Percentiles rank a stretch among this genome's conserved stretches.
These are phyloP conservation scores for Russula griseocarnosa DNA, from an alignment of 768 basidiomycete genomes.

Conservation along the genomic window DNA sequence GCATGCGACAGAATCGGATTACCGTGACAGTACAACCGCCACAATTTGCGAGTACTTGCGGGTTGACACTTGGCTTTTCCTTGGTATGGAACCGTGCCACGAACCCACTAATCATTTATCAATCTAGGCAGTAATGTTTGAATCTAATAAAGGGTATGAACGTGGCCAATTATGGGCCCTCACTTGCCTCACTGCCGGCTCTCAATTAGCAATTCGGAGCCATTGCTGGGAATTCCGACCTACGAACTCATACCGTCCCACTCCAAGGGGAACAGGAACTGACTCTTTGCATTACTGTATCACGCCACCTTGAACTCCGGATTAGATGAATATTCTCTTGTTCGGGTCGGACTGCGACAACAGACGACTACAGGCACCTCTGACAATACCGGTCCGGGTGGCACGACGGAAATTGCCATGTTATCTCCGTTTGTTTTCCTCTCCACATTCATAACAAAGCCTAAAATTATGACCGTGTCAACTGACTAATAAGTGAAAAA, in stretches of 20 bases:
- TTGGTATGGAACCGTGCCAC: conserved; percentile 6
- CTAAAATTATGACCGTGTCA: conserved; percentile 3
- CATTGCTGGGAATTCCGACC: not conserved
- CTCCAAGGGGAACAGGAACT: not conserved
- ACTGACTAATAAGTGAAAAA: conserved; percentile 15
- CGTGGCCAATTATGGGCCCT: not conserved
- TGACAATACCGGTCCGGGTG: not conserved
- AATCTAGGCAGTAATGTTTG: not conserved
- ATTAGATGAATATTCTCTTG: not conserved
- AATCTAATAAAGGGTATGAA: not conserved
- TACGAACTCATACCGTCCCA: not conserved
- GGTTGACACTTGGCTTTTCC: not conserved
- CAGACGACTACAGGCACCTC: not conserved
- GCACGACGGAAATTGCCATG: not conserved
- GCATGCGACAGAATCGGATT: not conserved
- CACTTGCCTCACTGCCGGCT: not conserved
- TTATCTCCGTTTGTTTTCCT: conserved; percentile 7
- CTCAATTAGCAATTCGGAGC: not conserved
- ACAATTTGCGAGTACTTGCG: not conserved
- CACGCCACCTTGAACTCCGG: not conserved
- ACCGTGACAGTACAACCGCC: no score
- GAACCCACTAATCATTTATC: not conserved
- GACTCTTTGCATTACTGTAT: not conserved
- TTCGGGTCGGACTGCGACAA: not conserved
- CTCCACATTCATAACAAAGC: not conserved